Evolutionary conservation across 129 eudicot genomes (phyloP).

Genomic region (Flaveria sonorensis): DNA sequence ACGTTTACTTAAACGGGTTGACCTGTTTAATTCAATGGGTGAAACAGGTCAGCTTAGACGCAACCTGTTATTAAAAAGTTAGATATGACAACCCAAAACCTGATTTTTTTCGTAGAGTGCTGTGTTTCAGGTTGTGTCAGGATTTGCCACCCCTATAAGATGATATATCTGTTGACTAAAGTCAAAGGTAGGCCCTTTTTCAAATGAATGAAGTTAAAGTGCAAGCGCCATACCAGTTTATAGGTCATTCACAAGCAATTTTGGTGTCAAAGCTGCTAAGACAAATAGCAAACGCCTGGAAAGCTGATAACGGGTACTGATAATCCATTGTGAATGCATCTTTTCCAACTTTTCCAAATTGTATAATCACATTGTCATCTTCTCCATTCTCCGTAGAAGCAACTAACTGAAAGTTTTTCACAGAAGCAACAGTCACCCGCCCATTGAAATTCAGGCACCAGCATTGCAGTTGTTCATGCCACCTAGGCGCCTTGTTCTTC

Average conservation of each 20-base stretch:
- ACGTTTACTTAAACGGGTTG: background rate
- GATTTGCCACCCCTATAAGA: background rate
- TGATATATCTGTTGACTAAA: background rate
- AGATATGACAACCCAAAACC: background rate
- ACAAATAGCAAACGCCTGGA: slow-evolving; percentile 93
- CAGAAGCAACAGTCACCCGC: slow-evolving; percentile 91
- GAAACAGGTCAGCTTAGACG: background rate
- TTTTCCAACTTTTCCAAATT: slow-evolving; percentile 92
- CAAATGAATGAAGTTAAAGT: background rate
- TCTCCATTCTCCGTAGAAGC: slow-evolving; percentile 66
- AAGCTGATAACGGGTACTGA: slow-evolving; percentile 87
- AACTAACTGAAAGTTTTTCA: slow-evolving; percentile 94
- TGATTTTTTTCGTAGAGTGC: background rate
- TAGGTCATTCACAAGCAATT: slow-evolving; percentile 84
- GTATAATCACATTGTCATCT: slow-evolving; percentile 70
- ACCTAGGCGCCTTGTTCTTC: slow-evolving; percentile 90
- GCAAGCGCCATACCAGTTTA: slow-evolving; percentile 35
- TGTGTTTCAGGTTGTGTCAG: background rate
- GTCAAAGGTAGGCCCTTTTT: background rate
- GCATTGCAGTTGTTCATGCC: slow-evolving; percentile 99
- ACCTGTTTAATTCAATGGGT: background rate
- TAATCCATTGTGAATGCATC: slow-evolving; percentile 91
- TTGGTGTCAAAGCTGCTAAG: slow-evolving; percentile 99
- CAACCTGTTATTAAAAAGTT: background rate
- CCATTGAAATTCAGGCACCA: slow-evolving; percentile 98